Evolutionary conservation across 768 basidiomycete species (phyloP).

Genomic region (Boletus rubroflammeus): DNA sequence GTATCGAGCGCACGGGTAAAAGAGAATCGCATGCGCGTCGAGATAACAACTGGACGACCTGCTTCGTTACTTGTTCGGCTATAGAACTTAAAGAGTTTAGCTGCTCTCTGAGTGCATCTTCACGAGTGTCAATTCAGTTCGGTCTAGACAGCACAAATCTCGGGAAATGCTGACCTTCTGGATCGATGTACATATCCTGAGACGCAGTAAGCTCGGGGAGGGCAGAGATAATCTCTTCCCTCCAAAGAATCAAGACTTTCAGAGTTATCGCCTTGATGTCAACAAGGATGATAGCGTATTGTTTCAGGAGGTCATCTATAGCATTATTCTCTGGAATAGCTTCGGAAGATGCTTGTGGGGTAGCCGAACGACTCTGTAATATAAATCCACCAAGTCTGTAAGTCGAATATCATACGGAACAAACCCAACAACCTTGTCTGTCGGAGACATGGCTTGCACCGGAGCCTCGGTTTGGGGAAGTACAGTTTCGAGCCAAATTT

Average conservation of each 20-base stretch:
- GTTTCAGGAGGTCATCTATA: slow-evolving; percentile 64
- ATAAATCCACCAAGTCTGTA: slow-evolving; percentile 11
- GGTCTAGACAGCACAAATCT: neutral
- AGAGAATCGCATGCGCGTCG: slow-evolving; percentile 84
- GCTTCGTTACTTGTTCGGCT: slow-evolving; percentile 56
- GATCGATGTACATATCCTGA: slow-evolving; percentile 31
- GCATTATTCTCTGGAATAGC: slow-evolving; percentile 49
- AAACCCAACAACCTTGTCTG: slow-evolving; percentile 34
- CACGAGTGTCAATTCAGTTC: neutral
- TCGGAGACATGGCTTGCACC: slow-evolving; percentile 33
- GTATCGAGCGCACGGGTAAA: slow-evolving; percentile 80
- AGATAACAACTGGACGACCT: slow-evolving; percentile 68
- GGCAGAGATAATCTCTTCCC: slow-evolving; percentile 59
- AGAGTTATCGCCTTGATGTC: slow-evolving; percentile 62
- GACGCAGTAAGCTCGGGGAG: slow-evolving; percentile 44
- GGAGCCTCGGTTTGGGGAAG: slow-evolving; percentile 43
- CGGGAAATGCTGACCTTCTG: slow-evolving; percentile 47
- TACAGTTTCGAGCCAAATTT: slow-evolving; percentile 66
- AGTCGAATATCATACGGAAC: neutral
- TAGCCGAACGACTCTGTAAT: slow-evolving; percentile 44
- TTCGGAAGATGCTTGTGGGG: slow-evolving; percentile 50
- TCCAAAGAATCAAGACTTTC: slow-evolving; percentile 60
- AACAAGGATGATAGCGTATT: slow-evolving; percentile 61
- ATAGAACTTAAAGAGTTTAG: slow-evolving; percentile 47
- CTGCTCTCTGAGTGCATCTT: slow-evolving; percentile 56